Conservation (phyloP, 441 rosid species). For the Corymbia citriodora region DNA sequence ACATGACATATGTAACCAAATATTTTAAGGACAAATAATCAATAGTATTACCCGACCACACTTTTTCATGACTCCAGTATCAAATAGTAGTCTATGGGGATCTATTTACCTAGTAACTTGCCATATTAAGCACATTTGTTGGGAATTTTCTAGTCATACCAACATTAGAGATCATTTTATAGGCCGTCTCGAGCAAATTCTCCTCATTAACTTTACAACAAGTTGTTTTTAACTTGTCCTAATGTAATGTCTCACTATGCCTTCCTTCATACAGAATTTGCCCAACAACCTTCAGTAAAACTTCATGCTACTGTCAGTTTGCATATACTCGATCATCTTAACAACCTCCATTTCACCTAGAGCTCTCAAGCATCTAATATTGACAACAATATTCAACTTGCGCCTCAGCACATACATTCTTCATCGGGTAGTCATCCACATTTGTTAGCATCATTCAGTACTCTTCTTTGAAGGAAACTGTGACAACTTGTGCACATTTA, state of each 20-base stretch:
- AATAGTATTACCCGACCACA: neutral
- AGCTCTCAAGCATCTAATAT: neutral
- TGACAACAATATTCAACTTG: neutral
- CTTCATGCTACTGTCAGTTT: neutral
- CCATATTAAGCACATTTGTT: too few species aligned
- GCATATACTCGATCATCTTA: neutral
- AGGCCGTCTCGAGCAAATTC: rapidly evolving
- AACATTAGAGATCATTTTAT: neutral
- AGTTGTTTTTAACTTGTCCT: neutral
- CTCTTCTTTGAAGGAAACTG: neutral
- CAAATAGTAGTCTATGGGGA: neutral
- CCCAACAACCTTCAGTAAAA: neutral
- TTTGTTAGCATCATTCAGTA: neutral
- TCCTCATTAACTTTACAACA: neutral
- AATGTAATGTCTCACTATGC: rapidly evolving
- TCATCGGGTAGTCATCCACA: neutral
- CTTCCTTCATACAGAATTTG: neutral
- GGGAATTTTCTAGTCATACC: neutral
- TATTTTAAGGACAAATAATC: neutral
- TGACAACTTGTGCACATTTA: too few species aligned
- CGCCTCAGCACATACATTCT: neutral
- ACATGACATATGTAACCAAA: neutral
- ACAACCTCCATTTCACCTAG: rapidly evolving
- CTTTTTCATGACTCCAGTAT: neutral
- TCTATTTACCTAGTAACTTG: too few species aligned